phyloP scores from a whole-genome alignment of 768 basidiomycete species.

The Infundibulicybe gibba region DNA sequence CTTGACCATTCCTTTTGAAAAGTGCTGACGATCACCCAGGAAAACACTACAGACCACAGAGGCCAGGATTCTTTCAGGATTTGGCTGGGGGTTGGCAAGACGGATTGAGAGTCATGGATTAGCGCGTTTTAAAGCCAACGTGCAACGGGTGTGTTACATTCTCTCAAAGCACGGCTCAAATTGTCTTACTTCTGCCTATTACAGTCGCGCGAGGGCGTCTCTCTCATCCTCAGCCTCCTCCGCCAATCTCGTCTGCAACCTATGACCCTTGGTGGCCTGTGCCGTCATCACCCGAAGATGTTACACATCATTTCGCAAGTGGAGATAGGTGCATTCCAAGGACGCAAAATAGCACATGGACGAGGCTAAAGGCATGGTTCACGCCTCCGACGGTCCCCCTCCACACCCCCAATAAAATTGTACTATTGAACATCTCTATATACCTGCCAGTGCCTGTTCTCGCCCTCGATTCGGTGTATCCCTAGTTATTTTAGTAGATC shows the following conservation, averaged over 20 bases:
- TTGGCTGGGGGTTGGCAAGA: slow-evolving; percentile 89
- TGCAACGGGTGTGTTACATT: slow-evolving; percentile 63
- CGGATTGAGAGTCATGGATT: slow-evolving; percentile 85
- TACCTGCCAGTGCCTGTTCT: too few relatives aligned
- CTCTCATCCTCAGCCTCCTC: slow-evolving; percentile 72
- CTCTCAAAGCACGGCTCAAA: background rate
- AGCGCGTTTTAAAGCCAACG: slow-evolving; percentile 80
- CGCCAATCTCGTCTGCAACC: slow-evolving; percentile 73
- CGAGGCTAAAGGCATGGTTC: slow-evolving; percentile 40
- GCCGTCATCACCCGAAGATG: slow-evolving; percentile 9
- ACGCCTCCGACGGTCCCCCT: slow-evolving; percentile 19
- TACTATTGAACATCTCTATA: background rate
- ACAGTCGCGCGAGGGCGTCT: slow-evolving; percentile 86
- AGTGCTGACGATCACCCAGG: slow-evolving; percentile 26
- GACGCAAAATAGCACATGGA: slow-evolving; percentile 26
- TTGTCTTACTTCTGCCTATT: slow-evolving; percentile 6
- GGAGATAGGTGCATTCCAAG: slow-evolving; percentile 3
- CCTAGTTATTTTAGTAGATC: too few relatives aligned
- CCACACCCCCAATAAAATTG: background rate
- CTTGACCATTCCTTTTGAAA: background rate
- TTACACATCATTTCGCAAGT: slow-evolving; percentile 10
- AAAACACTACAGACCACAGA: slow-evolving; percentile 85
- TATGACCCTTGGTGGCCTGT: slow-evolving; percentile 42
- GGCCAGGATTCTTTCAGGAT: slow-evolving; percentile 81
- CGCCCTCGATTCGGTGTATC: too few relatives aligned